Percentiles rank a stretch among this genome's conserved stretches.
phyloP scores from a whole-genome alignment of 2,329 filamentous ascomycete genomes.

The Sordariomycetes sp. region DNA sequence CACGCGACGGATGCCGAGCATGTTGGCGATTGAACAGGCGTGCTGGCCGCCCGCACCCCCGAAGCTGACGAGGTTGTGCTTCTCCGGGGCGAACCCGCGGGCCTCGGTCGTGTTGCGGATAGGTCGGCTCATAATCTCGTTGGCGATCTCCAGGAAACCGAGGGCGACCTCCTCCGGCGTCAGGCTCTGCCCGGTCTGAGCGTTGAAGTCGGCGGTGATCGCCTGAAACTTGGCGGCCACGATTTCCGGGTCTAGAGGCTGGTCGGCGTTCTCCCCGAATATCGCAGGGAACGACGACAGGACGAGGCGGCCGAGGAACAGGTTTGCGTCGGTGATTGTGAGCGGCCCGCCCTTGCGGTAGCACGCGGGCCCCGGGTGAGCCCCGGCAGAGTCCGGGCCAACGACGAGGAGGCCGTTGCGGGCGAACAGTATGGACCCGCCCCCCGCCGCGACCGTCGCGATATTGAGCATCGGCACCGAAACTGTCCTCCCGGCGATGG shows the following conservation, averaged over 20 bases:
- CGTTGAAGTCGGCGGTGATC: conserved; percentile 67
- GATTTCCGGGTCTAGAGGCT: conserved; percentile 65
- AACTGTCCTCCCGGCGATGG: conserved; percentile 86
- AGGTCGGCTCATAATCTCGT: conserved; percentile 83
- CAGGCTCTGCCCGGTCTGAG: conserved; percentile 61
- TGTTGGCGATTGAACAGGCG: conserved; percentile 80
- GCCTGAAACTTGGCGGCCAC: conserved; percentile 67
- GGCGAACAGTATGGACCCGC: conserved; percentile 77
- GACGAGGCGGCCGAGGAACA: conserved; percentile 72
- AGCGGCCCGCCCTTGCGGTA: conserved; percentile 83
- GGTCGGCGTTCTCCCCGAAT: conserved; percentile 80
- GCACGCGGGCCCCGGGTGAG: conserved; percentile 81
- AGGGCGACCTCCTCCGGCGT: conserved; percentile 76
- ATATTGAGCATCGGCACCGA: conserved; percentile 89
- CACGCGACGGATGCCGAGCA: conserved; percentile 74
- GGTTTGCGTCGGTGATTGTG: conserved; percentile 88
- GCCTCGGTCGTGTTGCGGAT: conserved; percentile 88
- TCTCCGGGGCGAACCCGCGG: conserved; percentile 81
- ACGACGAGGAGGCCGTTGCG: conserved; percentile 84
- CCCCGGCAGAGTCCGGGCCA: conserved; percentile 79
- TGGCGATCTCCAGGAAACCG: conserved; percentile 82
- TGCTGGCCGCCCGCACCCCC: conserved; percentile 88
- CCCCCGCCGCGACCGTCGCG: conserved; percentile 88
- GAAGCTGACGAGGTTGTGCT: conserved; percentile 84
- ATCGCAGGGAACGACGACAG: conserved; percentile 94